phyloP scores from a whole-genome alignment of 345 rosid species.

The Carallia pectinifolia region DNA sequence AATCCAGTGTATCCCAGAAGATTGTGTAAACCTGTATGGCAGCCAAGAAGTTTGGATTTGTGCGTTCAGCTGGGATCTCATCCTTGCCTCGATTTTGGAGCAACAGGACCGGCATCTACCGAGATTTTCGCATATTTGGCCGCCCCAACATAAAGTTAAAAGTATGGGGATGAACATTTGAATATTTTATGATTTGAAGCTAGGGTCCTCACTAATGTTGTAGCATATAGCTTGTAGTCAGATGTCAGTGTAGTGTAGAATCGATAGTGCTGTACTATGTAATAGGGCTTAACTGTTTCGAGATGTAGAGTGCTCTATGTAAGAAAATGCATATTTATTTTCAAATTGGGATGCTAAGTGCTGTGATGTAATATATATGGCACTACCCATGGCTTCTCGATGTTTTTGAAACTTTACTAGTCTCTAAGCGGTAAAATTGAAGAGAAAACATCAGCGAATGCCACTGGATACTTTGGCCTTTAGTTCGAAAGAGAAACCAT shows the following conservation, averaged over 20 bases:
- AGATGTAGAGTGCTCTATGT: neutral
- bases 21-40: no score
- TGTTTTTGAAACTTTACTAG: no score
- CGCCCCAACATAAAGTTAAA: neutral
- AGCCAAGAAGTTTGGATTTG: neutral
- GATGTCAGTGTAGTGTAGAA: neutral
- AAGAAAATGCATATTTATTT: constrained; percentile 8
- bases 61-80: neutral
- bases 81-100: constrained; percentile 4
- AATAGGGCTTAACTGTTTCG: neutral
- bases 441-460: no score
- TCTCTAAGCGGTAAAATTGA: no score
- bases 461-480: no score
- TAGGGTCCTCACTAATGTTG: constrained; percentile 14
- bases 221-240: constrained; percentile 1
- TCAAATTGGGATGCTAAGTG: neutral
- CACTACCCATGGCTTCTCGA: no score
- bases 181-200: neutral
- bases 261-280: neutral
- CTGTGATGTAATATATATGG: neutral
- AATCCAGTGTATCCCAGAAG: no score
- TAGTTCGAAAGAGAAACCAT: no score
- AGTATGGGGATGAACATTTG: constrained; percentile 4
- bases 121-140: neutral
- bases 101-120: neutral